Evolutionary conservation across 2,329 filamentous ascomycete species (phyloP).

Genomic region (Monosporascus sp.): DNA sequence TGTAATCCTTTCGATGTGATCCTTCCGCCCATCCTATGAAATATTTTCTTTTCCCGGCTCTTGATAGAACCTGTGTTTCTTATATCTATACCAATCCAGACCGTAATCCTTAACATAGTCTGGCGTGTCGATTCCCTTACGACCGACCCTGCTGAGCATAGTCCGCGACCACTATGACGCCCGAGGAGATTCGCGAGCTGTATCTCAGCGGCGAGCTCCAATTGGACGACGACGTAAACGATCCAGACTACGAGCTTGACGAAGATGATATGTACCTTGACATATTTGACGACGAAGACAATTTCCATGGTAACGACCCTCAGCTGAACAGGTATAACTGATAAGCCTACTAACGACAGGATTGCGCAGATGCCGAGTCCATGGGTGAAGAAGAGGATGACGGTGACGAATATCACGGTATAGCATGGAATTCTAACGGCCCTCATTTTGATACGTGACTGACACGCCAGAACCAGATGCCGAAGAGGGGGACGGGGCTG

Average conservation of each 20-base stretch:
- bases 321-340: background rate
- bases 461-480: conserved; percentile 16
- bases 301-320: conserved; percentile 23
- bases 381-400: conserved; percentile 20
- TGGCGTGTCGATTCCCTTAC: too few relatives aligned
- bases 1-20: too few relatives aligned
- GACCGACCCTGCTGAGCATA: background rate
- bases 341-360: background rate
- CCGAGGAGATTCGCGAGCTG: conserved; percentile 5
- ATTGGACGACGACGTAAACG: conserved; percentile 17
- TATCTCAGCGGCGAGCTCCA: conserved; percentile 2
- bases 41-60: too few relatives aligned
- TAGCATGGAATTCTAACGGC: background rate
- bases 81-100: too few relatives aligned
- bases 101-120: too few relatives aligned
- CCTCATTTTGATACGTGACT: conserved; percentile 2
- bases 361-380: conserved; percentile 15
- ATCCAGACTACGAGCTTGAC: conserved; percentile 18
- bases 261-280: conserved; percentile 19
- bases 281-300: conserved; percentile 21
- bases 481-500: conserved; percentile 25
- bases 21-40: too few relatives aligned
- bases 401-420: conserved; percentile 11
- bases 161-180: background rate
- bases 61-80: too few relatives aligned